Evolutionary conservation across 2,329 filamentous ascomycete species (phyloP).

Genomic region (Neofusicoccum kwambonambiense): DNA sequence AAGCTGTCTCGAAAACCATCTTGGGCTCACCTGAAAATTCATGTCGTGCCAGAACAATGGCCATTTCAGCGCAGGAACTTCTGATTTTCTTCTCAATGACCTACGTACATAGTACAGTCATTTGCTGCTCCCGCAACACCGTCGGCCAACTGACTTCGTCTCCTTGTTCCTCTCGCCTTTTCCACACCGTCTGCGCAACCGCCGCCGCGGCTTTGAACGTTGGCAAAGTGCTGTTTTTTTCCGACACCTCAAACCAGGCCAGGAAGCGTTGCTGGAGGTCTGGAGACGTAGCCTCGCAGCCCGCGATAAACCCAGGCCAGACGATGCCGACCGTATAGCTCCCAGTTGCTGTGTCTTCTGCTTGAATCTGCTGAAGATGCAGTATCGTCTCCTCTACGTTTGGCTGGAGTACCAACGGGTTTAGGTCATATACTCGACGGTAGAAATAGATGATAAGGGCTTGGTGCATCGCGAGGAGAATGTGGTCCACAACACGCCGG

Average conservation of each 20-base stretch:
- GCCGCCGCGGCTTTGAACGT: too few species aligned
- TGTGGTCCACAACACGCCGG: conserved; percentile 21
- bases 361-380: conserved; percentile 37
- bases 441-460: conserved; percentile 46
- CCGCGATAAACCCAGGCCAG: conserved; percentile 44
- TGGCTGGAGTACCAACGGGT: conserved; percentile 38
- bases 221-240: too few species aligned
- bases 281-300: conserved; percentile 42
- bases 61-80: too few species aligned
- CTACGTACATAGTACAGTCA: not conserved
- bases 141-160: too few species aligned
- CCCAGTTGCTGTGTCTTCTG: conserved; percentile 29
- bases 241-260: too few species aligned
- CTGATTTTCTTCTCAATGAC: not conserved
- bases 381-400: conserved; percentile 17
- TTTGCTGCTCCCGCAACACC: not conserved
- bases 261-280: conserved; percentile 15
- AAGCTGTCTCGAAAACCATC: not conserved
- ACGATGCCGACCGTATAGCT: conserved; percentile 25
- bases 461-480: conserved; percentile 41
- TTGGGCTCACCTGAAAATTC: too few species aligned
- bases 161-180: too few species aligned
- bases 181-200: too few species aligned
- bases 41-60: too few species aligned
- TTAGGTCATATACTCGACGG: conserved; percentile 39